Evolutionary conservation across 345 rosid species (phyloP).

Genomic region (Dipteronia sinensis): DNA sequence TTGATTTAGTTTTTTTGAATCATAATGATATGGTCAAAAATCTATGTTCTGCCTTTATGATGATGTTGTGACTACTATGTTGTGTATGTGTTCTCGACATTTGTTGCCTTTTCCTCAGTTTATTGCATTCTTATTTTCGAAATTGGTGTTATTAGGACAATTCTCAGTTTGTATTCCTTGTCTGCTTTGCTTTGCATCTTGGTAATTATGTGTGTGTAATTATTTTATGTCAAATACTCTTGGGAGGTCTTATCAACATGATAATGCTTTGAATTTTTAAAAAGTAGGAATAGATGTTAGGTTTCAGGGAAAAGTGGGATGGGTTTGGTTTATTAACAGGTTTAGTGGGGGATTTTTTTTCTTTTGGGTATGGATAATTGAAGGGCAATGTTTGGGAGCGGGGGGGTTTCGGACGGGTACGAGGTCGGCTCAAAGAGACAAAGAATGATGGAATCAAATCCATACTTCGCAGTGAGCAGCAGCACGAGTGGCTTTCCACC

Average conservation of each 20-base stretch:
- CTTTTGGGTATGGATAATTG: constrained; percentile 70
- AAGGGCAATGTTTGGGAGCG: constrained; percentile 99
- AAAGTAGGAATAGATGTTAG: constrained; percentile 33
- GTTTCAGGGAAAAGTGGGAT: constrained; percentile 54
- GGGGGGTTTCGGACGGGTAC: constrained; percentile 95
- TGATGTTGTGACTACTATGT: not conserved
- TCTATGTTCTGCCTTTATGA: not conserved
- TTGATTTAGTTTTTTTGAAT: not conserved
- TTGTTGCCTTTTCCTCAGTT: not conserved
- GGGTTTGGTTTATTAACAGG: constrained; percentile 96
- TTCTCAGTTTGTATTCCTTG: too few relatives aligned
- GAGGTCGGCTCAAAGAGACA: constrained; percentile 99
- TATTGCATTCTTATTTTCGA: not conserved
- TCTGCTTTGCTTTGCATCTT: too few relatives aligned
- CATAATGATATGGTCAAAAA: not conserved
- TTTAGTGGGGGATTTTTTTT: constrained; percentile 75
- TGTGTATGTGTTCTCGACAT: not conserved
- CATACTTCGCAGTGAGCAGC: constrained; percentile 99
- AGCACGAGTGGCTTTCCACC: constrained; percentile 61
- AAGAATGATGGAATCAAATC: constrained; percentile 98
- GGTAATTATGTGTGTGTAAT: too few relatives aligned
- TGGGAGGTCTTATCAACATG: constrained; percentile 16
- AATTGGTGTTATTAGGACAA: not conserved
- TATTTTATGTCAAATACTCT: too few relatives aligned
- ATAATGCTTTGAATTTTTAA: constrained; percentile 22